A percentile compares a stretch with the other conserved stretches of the same genome.
phyloP scores from a whole-genome alignment of 2,329 filamentous ascomycete genomes.

The Microsporum ferrugineum region DNA sequence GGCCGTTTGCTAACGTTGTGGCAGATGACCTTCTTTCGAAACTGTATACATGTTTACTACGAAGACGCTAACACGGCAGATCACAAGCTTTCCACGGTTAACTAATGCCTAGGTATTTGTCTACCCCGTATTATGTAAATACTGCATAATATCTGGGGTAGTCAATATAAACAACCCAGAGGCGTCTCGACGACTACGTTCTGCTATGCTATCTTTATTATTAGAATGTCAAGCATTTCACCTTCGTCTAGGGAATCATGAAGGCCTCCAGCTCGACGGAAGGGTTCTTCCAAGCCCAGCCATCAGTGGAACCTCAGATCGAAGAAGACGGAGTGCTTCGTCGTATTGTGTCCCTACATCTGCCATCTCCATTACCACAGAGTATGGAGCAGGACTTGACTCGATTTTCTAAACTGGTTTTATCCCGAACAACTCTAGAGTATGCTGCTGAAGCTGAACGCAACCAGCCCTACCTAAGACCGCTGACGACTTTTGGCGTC shows the following conservation, averaged over 20 bases:
- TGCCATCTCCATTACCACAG: slow-evolving; percentile 16
- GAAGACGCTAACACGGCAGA: not conserved
- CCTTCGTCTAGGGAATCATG: slow-evolving; percentile 8
- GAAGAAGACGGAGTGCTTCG: slow-evolving; percentile 16
- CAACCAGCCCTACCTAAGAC: slow-evolving; percentile 16
- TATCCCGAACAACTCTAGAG: slow-evolving; percentile 14
- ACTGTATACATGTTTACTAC: not conserved
- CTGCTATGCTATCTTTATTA: not conserved
- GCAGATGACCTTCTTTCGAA: too few relatives aligned
- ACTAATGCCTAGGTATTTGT: not conserved
- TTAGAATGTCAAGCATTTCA: not conserved
- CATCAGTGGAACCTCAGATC: slow-evolving; percentile 14
- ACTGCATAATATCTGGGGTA: not conserved
- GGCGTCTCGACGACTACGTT: not conserved
- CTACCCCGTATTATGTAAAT: not conserved
- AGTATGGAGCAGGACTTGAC: slow-evolving; percentile 15
- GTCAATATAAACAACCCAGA: not conserved
- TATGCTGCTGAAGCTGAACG: slow-evolving; percentile 17
- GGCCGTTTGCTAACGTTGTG: too few relatives aligned
- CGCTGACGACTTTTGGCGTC: slow-evolving; percentile 18
- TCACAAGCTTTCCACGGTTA: not conserved
- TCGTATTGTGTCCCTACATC: slow-evolving; percentile 16
- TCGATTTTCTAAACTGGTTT: slow-evolving; percentile 17
- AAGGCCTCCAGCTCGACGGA: slow-evolving; percentile 18
- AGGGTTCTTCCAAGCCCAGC: slow-evolving; percentile 19